Evolutionary conservation across 805 yeast genomes (phyloP).

Genomic region (Candida coleopterorum): DNA sequence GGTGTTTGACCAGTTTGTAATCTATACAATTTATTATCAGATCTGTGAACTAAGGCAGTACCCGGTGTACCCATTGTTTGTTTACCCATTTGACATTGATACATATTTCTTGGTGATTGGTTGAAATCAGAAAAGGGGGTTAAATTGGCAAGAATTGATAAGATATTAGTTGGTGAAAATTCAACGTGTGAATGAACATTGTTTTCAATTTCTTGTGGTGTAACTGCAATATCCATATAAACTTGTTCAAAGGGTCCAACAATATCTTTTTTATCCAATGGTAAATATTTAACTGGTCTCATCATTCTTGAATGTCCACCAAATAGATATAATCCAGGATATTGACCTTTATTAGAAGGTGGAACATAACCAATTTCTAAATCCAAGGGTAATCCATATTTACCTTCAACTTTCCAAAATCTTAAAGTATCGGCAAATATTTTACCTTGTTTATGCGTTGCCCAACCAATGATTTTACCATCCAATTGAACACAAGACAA

Average conservation of each 20-base stretch:
- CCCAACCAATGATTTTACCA: slow-evolving; percentile 92
- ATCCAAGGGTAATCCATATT: slow-evolving; percentile 72
- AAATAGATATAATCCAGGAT: slow-evolving; percentile 89
- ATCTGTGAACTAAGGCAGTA: slow-evolving; percentile 85
- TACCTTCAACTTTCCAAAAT: slow-evolving; percentile 86
- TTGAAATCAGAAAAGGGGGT: slow-evolving; percentile 98
- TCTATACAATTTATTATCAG: slow-evolving; percentile 91
- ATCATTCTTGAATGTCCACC: slow-evolving; percentile 94
- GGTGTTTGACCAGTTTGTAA: slow-evolving; percentile 97
- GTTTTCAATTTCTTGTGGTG: slow-evolving; percentile 82
- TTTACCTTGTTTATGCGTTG: slow-evolving; percentile 82
- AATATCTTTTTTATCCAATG: slow-evolving; percentile 75
- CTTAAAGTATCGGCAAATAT: slow-evolving; percentile 86
- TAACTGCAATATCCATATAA: slow-evolving; percentile 92
- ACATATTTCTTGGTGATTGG: slow-evolving; percentile 99
- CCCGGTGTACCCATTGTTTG: slow-evolving; percentile 99
- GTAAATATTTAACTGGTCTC: slow-evolving; percentile 91
- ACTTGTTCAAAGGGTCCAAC: slow-evolving; percentile 98
- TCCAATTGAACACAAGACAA: slow-evolving; percentile 90
- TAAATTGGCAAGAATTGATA: slow-evolving; percentile 91
- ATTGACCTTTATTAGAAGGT: slow-evolving; percentile 92
- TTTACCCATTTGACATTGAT: slow-evolving; percentile 99
- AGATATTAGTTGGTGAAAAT: slow-evolving; percentile 87
- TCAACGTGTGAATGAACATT: slow-evolving; percentile 90
- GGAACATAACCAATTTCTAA: slow-evolving; percentile 95